A percentile compares a stretch with the other conserved stretches of the same genome.
These are phyloP conservation scores for Pythium aphanidermatum DNA, from an alignment of 352 stramenopile species.

Conservation along the genomic window DNA sequence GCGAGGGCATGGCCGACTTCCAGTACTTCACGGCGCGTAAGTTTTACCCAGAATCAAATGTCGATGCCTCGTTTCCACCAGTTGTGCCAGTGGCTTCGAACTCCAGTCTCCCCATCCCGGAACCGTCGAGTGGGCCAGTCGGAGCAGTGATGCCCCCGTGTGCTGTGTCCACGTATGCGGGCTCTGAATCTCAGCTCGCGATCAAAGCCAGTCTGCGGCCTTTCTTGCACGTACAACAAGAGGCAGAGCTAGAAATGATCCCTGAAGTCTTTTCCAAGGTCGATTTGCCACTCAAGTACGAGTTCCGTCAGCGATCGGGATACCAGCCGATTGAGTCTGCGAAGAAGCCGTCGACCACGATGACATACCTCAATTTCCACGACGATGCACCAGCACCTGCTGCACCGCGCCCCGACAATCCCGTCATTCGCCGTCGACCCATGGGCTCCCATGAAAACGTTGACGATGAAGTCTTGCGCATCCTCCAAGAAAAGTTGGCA, in stretches of 20 bases:
- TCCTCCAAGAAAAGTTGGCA: constrained; percentile 49
- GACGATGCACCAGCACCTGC: constrained; percentile 46
- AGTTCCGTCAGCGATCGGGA: constrained; percentile 70
- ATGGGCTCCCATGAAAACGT: constrained; percentile 53
- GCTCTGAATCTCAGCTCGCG: constrained; percentile 30
- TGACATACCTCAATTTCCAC: constrained; percentile 79
- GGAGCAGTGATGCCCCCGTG: constrained; percentile 7
- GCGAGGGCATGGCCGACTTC: constrained; percentile 83
- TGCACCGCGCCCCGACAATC: constrained; percentile 40
- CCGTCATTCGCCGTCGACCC: constrained; percentile 36
- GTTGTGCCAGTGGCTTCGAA: neutral
- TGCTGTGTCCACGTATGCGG: constrained; percentile 36
- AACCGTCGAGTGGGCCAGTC: neutral
- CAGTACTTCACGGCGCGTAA: constrained; percentile 68
- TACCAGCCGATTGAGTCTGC: constrained; percentile 53
- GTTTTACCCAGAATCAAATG: constrained; percentile 38
- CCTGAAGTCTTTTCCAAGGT: constrained; percentile 83
- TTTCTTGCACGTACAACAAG: constrained; percentile 43
- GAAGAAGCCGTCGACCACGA: constrained; percentile 67
- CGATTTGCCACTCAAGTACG: constrained; percentile 76
- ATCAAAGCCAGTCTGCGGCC: constrained; percentile 51
- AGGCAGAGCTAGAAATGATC: constrained; percentile 62
- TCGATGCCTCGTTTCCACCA: neutral
- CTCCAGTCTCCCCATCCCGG: neutral
- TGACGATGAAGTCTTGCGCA: constrained; percentile 54